These are phyloP conservation scores for Gossypium ekmanianum DNA, from an alignment of 345 rosid species.

Conservation along the genomic window DNA sequence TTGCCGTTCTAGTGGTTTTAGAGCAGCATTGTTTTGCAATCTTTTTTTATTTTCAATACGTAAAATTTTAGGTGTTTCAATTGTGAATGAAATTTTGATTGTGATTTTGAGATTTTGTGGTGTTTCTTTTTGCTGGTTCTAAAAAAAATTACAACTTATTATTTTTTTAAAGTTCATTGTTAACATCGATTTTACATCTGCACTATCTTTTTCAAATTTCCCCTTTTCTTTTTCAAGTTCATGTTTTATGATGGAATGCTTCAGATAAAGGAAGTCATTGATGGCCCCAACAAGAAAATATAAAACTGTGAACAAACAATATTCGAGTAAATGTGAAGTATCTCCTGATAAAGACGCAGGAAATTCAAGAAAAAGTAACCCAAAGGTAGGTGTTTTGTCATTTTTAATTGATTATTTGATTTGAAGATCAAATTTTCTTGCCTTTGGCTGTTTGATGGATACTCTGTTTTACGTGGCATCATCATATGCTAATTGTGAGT, in stretches of 20 bases:
- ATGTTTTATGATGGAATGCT: slow-evolving; percentile 3
- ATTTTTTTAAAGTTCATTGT: not conserved
- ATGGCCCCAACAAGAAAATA: slow-evolving; percentile 85
- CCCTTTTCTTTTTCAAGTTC: not conserved
- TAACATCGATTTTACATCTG: not conserved
- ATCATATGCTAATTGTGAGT: slow-evolving; percentile 10
- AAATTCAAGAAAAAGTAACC: slow-evolving; percentile 52
- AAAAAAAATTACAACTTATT: not conserved
- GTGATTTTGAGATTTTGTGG: not conserved
- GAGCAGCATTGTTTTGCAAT: not conserved
- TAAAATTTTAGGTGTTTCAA: not conserved
- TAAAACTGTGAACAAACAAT: slow-evolving; percentile 72
- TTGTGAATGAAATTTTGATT: not conserved
- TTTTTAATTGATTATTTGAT: not conserved
- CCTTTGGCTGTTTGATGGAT: not conserved
- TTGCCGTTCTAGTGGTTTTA: not conserved
- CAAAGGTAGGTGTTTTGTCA: slow-evolving; percentile 44
- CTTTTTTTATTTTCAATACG: not conserved
- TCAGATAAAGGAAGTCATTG: slow-evolving; percentile 20
- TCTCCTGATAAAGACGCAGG: slow-evolving; percentile 63
- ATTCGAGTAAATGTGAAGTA: slow-evolving; percentile 43
- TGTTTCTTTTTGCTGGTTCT: not conserved
- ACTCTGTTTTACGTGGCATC: not conserved
- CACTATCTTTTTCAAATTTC: not conserved
- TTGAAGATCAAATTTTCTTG: not conserved